Evolutionary conservation across 2,329 filamentous ascomycete genomes (phyloP).

Genomic region (Lachnellula arida): DNA sequence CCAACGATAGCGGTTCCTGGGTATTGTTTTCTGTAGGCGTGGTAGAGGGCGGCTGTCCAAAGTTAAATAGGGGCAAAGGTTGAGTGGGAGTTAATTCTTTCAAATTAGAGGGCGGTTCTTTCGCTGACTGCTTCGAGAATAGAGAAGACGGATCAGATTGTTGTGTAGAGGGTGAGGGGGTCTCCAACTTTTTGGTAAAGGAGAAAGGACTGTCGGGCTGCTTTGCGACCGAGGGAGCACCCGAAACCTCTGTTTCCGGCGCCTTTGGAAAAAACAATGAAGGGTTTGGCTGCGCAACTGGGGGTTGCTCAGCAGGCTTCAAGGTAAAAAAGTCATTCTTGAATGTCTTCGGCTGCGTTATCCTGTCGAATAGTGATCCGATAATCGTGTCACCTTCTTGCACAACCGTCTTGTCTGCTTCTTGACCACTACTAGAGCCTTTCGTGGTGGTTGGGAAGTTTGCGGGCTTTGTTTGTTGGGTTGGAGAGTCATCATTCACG

Average conservation of each 20-base stretch:
- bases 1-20: neutral
- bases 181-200: neutral
- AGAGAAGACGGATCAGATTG: neutral
- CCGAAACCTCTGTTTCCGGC: neutral
- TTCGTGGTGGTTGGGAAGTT: neutral
- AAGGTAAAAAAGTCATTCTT: conserved; percentile 1
- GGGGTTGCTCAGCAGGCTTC: neutral
- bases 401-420: neutral
- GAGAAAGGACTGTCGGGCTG: neutral
- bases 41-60: neutral
- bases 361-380: conserved; percentile 16
- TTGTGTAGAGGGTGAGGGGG: neutral
- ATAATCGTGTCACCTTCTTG: conserved; percentile 3
- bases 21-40: neutral
- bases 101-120: neutral
- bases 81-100: neutral
- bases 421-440: neutral
- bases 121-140: conserved; percentile 2
- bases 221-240: neutral
- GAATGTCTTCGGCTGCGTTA: conserved; percentile 5
- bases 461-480: neutral
- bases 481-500: conserved; percentile 16
- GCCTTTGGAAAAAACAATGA: neutral
- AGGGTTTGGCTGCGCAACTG: neutral
- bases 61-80: neutral